Percentiles rank a stretch among this genome's conserved stretches.
These are phyloP conservation scores for Hyaloscypha finlandica DNA, from an alignment of 495 filamentous ascomycete species.

Conservation along the genomic window DNA sequence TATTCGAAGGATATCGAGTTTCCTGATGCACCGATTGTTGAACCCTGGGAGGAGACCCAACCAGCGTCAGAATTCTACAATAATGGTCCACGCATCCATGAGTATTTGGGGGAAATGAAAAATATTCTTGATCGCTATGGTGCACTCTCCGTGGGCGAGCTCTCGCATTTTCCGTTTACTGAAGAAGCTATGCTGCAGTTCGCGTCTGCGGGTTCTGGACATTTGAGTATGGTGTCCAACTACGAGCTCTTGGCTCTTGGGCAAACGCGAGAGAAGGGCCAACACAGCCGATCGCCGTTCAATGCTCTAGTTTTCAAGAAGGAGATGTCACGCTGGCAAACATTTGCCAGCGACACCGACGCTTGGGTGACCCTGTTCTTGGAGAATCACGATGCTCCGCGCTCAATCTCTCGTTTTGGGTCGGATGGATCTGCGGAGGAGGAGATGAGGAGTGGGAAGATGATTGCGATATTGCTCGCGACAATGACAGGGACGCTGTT, in stretches of 20 bases:
- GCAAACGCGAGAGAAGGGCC: constrained; percentile 25
- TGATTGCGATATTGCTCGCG: constrained; percentile 58
- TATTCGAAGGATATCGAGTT: constrained; percentile 60
- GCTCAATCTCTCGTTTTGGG: constrained; percentile 58
- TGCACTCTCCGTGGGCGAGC: constrained; percentile 64
- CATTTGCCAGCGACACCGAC: constrained; percentile 56
- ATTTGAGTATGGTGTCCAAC: constrained; percentile 68
- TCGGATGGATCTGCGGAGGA: constrained; percentile 42
- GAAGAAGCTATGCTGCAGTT: constrained; percentile 52
- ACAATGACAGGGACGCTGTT: constrained; percentile 63
- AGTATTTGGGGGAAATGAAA: constrained; percentile 58
- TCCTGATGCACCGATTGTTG: constrained; percentile 56
- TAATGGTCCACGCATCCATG: constrained; percentile 63
- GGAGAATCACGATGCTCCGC: constrained; percentile 65
- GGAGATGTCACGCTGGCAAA: constrained; percentile 60
- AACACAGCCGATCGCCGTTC: constrained; percentile 45
- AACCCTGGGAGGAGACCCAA: constrained; percentile 51
- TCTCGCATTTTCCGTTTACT: constrained; percentile 55
- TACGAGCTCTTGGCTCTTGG: constrained; percentile 60
- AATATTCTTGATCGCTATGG: constrained; percentile 59
- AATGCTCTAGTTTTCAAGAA: constrained; percentile 53
- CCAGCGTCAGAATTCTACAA: constrained; percentile 52
- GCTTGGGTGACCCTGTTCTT: constrained; percentile 67
- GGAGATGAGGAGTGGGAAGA: constrained; percentile 54
- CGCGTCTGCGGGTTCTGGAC: constrained; percentile 53